Conservation (phyloP, 805 yeast genomes). For the Kregervanrija fluxuum region DNA sequence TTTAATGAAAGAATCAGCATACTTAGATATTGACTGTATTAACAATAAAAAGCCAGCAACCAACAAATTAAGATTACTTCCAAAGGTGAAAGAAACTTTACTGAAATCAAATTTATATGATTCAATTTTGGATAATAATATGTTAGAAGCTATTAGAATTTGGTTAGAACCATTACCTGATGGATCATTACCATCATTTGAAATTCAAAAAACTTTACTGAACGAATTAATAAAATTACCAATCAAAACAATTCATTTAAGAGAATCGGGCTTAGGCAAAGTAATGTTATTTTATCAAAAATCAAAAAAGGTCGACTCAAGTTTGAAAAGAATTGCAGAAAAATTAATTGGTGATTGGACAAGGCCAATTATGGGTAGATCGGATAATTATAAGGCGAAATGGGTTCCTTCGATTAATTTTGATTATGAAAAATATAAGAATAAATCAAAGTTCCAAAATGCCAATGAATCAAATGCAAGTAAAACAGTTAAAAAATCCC, state of each 20-base stretch:
- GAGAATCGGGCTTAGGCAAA: constrained; percentile 92
- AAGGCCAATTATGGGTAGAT: constrained; percentile 92
- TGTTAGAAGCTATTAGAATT: constrained; percentile 85
- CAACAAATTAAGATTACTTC: constrained; percentile 70
- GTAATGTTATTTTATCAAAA: constrained; percentile 90
- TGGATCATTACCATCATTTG: constrained; percentile 95
- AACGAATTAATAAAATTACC: constrained; percentile 71
- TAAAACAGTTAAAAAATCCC: constrained; percentile 36
- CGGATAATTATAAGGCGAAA: constrained; percentile 89
- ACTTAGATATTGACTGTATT: constrained; percentile 53
- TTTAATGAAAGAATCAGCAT: constrained; percentile 85
- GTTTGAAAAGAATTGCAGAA: constrained; percentile 83
- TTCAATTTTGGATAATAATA: constrained; percentile 86
- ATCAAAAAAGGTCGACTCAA: constrained; percentile 81
- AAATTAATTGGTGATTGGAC: constrained; percentile 95
- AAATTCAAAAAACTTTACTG: constrained; percentile 84
- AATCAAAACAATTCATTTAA: constrained; percentile 88
- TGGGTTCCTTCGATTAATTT: constrained; percentile 62
- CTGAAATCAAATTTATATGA: constrained; percentile 83
- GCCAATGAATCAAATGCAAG: constrained; percentile 25
- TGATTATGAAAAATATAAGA: constrained; percentile 48
- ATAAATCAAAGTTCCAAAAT: constrained; percentile 28
- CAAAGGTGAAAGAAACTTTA: constrained; percentile 68
- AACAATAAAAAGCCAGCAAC: constrained; percentile 63
- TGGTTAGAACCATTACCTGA: constrained; percentile 99